Evolutionary conservation across 2,329 filamentous ascomycete species (phyloP), one percentile per base, ranked within the genome.

Genomic region (Diaporthe batatas): DNA sequence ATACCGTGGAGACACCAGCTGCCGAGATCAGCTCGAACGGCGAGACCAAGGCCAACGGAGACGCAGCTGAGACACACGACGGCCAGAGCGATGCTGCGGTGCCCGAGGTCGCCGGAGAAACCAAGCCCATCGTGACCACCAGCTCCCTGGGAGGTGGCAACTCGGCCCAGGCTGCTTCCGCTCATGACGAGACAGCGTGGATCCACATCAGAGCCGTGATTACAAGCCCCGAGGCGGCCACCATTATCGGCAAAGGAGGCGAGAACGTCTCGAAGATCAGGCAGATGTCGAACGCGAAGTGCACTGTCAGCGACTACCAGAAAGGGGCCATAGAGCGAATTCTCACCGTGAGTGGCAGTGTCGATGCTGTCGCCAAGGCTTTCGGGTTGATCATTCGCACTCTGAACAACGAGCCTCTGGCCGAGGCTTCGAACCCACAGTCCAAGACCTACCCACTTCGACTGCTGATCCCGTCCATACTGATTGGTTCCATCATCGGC

Each of bases 251-350:
- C 81, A 99, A 99, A 86, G 96, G 95, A 76, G 96, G 96, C 81
- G 96, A 99, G 87, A 99, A 99, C 80, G 96, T 99, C 62, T 97
- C 95, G 77, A 94, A 97, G 85, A 98, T 99, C 80, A 92, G 96
- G 77, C 94, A 94, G 82, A 89, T 98, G 85, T 98, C 96, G 68
- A 95, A 95, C 79, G 96, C 96, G 77, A 98, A 98, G 86, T 99
- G 96, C 87, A 99, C 96, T 62, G 96, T 99, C 78, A 98, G 95
- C 85, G 96, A 99, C 84, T 99, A 98, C 80, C 94, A 97, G 78
- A 94, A 97, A 80, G 96, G 96, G 77, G 96, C 96, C 71, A 95
- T 98, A 44, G 96, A 99, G 87, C 94, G 96, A 81, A 98, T 99
- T 80, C 88, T 99, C 79, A 99, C 96, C 42, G 96, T 99, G 75